A percentile compares a stretch with the other conserved stretches of the same genome.
Evolutionary conservation across 768 basidiomycete genomes (phyloP).

Genomic region (Lactifluus volemus): DNA sequence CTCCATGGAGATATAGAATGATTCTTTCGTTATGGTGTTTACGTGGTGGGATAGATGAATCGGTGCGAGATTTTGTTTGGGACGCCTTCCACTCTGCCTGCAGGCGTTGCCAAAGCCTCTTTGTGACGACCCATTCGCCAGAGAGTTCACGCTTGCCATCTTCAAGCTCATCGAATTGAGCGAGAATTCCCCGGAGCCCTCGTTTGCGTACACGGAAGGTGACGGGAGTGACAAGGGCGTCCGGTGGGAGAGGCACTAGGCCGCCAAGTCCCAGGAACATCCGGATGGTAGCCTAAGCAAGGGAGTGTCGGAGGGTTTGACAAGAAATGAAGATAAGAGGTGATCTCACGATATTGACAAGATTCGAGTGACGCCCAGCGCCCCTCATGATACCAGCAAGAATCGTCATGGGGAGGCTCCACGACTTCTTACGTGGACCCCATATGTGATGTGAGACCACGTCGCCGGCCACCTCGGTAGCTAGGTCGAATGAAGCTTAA

Average conservation of each 20-base stretch:
- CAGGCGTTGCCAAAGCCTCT: conserved; percentile 78
- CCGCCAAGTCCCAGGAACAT: conserved; percentile 70
- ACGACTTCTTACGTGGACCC: conserved; percentile 83
- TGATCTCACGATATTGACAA: conserved; percentile 69
- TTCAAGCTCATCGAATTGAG: conserved; percentile 65
- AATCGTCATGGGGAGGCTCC: conserved; percentile 94
- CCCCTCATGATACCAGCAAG: conserved; percentile 81
- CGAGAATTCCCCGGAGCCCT: conserved; percentile 70
- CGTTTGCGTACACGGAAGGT: conserved; percentile 76
- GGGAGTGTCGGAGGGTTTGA: not conserved
- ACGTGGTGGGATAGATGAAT: conserved; percentile 11
- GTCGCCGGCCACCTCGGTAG: conserved; percentile 47
- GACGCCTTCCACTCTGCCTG: conserved; percentile 69
- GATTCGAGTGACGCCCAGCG: conserved; percentile 66
- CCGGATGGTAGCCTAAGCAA: conserved; percentile 38
- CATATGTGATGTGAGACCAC: conserved; percentile 71
- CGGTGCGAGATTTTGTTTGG: conserved; percentile 15
- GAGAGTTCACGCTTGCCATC: conserved; percentile 71
- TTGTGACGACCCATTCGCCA: conserved; percentile 97
- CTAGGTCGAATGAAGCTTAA: conserved; percentile 34
- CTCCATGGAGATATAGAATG: conserved; percentile 91
- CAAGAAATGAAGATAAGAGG: not conserved
- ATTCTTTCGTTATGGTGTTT: conserved; percentile 61
- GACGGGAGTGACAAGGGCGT: conserved; percentile 91
- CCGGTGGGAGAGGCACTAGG: conserved; percentile 78